Evolutionary conservation across 768 basidiomycete genomes (phyloP).

Genomic region (Boletellus sp.): DNA sequence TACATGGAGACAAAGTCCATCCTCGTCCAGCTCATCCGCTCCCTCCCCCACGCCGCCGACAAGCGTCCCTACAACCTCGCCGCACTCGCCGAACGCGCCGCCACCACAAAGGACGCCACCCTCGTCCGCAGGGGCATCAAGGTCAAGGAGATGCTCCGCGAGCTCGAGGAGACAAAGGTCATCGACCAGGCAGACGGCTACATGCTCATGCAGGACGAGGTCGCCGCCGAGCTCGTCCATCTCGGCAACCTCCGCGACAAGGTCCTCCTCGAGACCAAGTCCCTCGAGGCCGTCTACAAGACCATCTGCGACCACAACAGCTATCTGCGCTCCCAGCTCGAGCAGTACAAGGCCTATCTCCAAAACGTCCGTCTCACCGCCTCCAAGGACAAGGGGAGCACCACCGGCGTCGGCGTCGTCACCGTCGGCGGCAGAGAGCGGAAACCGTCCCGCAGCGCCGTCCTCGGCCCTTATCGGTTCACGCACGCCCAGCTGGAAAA

Average conservation of each 20-base stretch:
- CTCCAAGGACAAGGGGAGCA: slow-evolving; percentile 82
- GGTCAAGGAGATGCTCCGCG: slow-evolving; percentile 98
- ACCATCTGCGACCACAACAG: slow-evolving; percentile 99
- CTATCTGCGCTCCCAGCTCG: slow-evolving; percentile 91
- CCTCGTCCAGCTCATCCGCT: slow-evolving; percentile 95
- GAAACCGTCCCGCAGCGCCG: slow-evolving; percentile 79
- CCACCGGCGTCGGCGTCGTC: slow-evolving; percentile 89
- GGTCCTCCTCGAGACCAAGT: slow-evolving; percentile 87
- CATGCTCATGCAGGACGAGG: slow-evolving; percentile 97
- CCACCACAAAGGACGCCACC: slow-evolving; percentile 94
- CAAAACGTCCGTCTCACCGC: slow-evolving; percentile 93
- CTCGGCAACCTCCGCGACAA: slow-evolving; percentile 96
- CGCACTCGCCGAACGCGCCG: slow-evolving; percentile 88
- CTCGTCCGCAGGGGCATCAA: slow-evolving; percentile 98
- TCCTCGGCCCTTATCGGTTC: slow-evolving; percentile 94
- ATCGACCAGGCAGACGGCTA: slow-evolving; percentile 81
- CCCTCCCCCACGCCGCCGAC: slow-evolving; percentile 79
- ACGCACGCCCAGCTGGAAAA: slow-evolving; percentile 98
- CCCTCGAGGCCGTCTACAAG: slow-evolving; percentile 96
- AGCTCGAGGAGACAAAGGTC: slow-evolving; percentile 86
- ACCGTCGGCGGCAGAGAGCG: slow-evolving; percentile 97
- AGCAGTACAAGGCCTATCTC: slow-evolving; percentile 99
- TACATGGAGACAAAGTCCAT: slow-evolving; percentile 99
- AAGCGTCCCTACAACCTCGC: slow-evolving; percentile 87
- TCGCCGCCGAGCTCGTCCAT: slow-evolving; percentile 90